A percentile compares a stretch with the other conserved stretches of the same genome.
Conservation (phyloP, 192 early-diverging fungal genomes). For the Linnemannia hyalina region DNA sequence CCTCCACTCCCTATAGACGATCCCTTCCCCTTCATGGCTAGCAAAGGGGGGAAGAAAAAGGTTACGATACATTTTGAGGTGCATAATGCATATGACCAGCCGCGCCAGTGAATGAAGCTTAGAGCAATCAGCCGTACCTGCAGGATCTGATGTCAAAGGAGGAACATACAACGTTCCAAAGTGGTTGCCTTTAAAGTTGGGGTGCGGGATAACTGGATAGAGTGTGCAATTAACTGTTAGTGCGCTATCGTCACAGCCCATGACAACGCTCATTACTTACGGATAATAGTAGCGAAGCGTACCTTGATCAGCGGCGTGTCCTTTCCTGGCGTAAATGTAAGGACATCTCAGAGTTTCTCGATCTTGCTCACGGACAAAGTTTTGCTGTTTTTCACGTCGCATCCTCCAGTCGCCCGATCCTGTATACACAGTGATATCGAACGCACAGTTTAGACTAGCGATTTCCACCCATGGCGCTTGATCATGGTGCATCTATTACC, state of each 20-base stretch:
- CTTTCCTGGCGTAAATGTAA: conserved; percentile 65
- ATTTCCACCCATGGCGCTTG: conserved; percentile 76
- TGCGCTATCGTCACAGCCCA: not conserved
- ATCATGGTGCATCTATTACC: conserved; percentile 21
- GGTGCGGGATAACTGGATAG: conserved; percentile 28
- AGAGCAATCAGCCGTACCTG: conserved; percentile 21
- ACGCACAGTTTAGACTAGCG: conserved; percentile 66
- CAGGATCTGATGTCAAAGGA: conserved; percentile 58
- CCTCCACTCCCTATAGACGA: conserved; percentile 7
- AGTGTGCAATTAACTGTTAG: not conserved
- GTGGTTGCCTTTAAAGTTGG: conserved; percentile 53
- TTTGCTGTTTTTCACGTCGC: conserved; percentile 64
- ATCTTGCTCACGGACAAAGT: conserved; percentile 74
- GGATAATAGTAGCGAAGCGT: not conserved
- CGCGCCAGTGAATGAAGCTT: not conserved
- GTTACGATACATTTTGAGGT: too few species aligned
- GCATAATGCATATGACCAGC: not conserved
- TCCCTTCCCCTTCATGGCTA: conserved; percentile 24
- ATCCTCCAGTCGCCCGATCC: conserved; percentile 67
- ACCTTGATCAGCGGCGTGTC: conserved; percentile 22
- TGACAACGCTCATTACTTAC: not conserved
- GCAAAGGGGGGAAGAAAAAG: not conserved
- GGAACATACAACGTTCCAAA: conserved; percentile 67
- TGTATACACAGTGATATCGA: conserved; percentile 69
- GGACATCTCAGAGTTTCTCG: conserved; percentile 69